Base-by-base conservation (phyloP, 2,329 filamentous ascomycete species). In the Coleophoma crateriformis region DNA sequence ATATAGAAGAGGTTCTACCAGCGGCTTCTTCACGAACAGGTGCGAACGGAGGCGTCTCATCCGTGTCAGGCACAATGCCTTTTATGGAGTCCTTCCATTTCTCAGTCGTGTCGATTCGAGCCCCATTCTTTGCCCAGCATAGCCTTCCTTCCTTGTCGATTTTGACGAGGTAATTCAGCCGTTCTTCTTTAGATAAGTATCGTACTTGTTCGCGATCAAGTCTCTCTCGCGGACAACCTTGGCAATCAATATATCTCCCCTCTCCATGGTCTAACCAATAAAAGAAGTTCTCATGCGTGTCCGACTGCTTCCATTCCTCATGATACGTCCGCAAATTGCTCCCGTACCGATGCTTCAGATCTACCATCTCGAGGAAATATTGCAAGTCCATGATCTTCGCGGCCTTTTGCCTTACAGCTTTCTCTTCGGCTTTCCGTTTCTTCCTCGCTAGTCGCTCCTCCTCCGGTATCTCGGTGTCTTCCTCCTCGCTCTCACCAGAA, bases 211-310 rank as follows among this genome's bases (percentile, higher is more conserved):
- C 88, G 20, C 80, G 77, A 46, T 94, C 88, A 7, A 96, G 72
- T 13, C 82, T 75, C 51, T 88, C 84, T 34, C 91, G 77, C 1
- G 89, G 84, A 55, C 90, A 90, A 0, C 80, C 77, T 3, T 82
- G 77, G 12, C 92, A 71, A 54, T 92, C 85, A 40, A 94, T 64
- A 37, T 78, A 67, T 57, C 74, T 82, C 0, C 91, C 91, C 45
- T 85, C 84, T 5, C 91, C 91, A 51, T 87, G 76, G 64, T 96
- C 91, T 1, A 96, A 74, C 90, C 91, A 96, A 69, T 90, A 92
- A 66, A 96, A 96, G 75, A 91, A 96, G 63, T 94, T 95, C 64
- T 96, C 86, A 4, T 82, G 79, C 0, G 89, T 92, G 27, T 87
- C 74, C 1, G 81, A 74, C 52, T 78, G 81, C 66, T 90, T 90